Evolutionary conservation across 1,284 basidiomycete genomes (phyloP).

Genomic region (Moesziomyces sp.): DNA sequence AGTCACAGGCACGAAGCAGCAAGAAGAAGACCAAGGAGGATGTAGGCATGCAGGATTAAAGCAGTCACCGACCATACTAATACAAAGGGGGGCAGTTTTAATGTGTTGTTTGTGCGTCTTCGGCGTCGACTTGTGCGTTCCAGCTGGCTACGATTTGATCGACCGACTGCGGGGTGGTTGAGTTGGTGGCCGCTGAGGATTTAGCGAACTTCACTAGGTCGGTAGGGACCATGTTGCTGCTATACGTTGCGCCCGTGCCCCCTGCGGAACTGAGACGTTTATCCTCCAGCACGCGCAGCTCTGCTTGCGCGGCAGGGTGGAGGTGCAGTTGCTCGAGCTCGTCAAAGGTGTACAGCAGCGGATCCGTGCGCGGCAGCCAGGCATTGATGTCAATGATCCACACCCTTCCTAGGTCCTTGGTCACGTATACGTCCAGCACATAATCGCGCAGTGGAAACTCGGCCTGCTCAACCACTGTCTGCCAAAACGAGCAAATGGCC

Average conservation of each 20-base stretch:
- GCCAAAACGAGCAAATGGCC: slow-evolving; percentile 77
- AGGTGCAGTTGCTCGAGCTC: slow-evolving; percentile 73
- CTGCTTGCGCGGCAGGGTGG: slow-evolving; percentile 21
- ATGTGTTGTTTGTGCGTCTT: not conserved
- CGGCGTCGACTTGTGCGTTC: slow-evolving; percentile 19
- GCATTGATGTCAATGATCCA: slow-evolving; percentile 92
- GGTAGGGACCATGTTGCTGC: slow-evolving; percentile 90
- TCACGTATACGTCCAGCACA: slow-evolving; percentile 85
- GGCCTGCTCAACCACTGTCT: slow-evolving; percentile 71
- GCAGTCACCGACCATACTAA: slow-evolving; percentile 6
- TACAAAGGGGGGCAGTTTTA: not conserved
- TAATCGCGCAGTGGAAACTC: slow-evolving; percentile 67
- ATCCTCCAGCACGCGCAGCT: slow-evolving; percentile 77
- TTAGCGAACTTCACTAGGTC: slow-evolving; percentile 83
- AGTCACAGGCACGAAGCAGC: slow-evolving; percentile 15
- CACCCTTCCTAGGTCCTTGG: slow-evolving; percentile 78
- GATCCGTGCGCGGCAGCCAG: slow-evolving; percentile 83
- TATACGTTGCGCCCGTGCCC: slow-evolving; percentile 71
- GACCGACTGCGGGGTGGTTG: not conserved
- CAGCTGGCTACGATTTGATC: slow-evolving; percentile 34
- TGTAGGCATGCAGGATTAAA: slow-evolving; percentile 24
- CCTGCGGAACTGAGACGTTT: slow-evolving; percentile 69
- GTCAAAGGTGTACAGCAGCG: slow-evolving; percentile 84
- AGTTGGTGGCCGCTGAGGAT: not conserved
- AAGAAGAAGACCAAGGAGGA: slow-evolving; percentile 8